Conservation (phyloP, 73 alveolate species). For the Strombidium stylifer region DNA sequence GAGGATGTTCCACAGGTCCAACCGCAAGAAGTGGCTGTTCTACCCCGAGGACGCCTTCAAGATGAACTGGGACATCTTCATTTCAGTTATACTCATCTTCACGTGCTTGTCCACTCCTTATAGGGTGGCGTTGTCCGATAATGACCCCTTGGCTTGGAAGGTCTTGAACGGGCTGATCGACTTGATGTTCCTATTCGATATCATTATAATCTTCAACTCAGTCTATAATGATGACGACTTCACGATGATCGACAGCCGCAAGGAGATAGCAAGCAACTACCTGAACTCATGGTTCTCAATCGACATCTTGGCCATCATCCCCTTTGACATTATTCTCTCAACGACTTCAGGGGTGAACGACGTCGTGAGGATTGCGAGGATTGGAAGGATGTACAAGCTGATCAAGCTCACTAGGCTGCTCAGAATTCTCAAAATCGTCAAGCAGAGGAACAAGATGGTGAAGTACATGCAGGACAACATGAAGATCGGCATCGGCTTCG, state of each 20-base stretch:
- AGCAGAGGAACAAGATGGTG: conserved; percentile 14
- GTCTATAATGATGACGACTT: background rate
- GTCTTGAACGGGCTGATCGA: background rate
- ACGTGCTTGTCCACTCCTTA: conserved; percentile 37
- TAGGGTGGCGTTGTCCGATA: background rate
- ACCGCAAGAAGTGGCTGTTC: background rate
- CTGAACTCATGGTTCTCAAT: conserved; percentile 61
- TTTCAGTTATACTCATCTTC: conserved; percentile 47
- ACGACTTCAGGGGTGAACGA: conserved; percentile 39
- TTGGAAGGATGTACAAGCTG: conserved; percentile 75
- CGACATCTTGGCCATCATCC: conserved; percentile 66
- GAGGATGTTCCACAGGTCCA: too few species aligned
- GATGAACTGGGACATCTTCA: conserved; percentile 4
- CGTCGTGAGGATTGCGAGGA: conserved; percentile 68
- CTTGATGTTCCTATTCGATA: background rate
- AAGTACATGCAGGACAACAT: background rate
- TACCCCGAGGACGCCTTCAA: conserved; percentile 25
- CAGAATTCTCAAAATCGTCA: conserved; percentile 53
- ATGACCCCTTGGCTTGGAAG: background rate
- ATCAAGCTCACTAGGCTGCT: conserved; percentile 64
- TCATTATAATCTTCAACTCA: background rate
- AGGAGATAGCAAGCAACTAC: background rate
- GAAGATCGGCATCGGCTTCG: background rate
- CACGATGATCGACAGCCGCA: background rate
- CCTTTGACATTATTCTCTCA: conserved; percentile 46